Evolutionary conservation across 23 red algal species (phyloP).

Genomic region (Porphyridium purpureum): DNA sequence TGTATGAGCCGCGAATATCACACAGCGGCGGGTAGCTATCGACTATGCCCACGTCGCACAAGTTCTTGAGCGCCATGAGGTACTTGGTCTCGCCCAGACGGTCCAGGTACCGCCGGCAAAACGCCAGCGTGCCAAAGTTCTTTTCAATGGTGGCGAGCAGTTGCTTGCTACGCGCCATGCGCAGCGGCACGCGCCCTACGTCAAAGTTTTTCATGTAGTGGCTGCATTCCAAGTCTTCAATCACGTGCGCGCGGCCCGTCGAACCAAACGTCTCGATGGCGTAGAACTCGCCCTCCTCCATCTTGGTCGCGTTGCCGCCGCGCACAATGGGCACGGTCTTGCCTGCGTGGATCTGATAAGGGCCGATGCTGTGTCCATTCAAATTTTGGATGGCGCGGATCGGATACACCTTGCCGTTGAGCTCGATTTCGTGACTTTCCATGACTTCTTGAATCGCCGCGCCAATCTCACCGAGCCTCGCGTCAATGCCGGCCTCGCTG

Average conservation of each 20-base stretch:
- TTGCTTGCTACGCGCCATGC: conserved; percentile 49
- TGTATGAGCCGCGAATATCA: conserved; percentile 78
- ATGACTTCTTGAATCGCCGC: conserved; percentile 95
- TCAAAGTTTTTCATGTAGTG: conserved; percentile 99
- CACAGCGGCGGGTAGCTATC: conserved; percentile 90
- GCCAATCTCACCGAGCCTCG: conserved; percentile 88
- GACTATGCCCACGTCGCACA: conserved; percentile 76
- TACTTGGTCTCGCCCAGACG: conserved; percentile 92
- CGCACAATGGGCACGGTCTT: conserved; percentile 97
- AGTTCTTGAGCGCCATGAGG: conserved; percentile 84
- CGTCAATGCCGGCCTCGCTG: conserved; percentile 81
- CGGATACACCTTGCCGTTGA: conserved; percentile 79
- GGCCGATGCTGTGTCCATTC: conserved; percentile 91
- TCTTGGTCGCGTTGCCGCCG: conserved; percentile 59
- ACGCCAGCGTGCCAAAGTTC: conserved; percentile 95
- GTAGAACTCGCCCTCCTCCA: conserved; percentile 99
- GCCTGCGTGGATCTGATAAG: conserved; percentile 95
- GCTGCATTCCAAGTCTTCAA: conserved; percentile 86
- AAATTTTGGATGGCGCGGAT: conserved; percentile 78
- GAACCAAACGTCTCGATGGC: conserved; percentile 99
- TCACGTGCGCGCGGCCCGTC: conserved; percentile 84
- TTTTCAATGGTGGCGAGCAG: conserved; percentile 84
- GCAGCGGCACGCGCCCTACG: conserved; percentile 55
- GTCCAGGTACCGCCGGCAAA: conserved; percentile 95
- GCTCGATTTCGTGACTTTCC: conserved; percentile 89